phyloP scores from a whole-genome alignment of 139 green algal genomes.

The Spirogloea muscicola region DNA sequence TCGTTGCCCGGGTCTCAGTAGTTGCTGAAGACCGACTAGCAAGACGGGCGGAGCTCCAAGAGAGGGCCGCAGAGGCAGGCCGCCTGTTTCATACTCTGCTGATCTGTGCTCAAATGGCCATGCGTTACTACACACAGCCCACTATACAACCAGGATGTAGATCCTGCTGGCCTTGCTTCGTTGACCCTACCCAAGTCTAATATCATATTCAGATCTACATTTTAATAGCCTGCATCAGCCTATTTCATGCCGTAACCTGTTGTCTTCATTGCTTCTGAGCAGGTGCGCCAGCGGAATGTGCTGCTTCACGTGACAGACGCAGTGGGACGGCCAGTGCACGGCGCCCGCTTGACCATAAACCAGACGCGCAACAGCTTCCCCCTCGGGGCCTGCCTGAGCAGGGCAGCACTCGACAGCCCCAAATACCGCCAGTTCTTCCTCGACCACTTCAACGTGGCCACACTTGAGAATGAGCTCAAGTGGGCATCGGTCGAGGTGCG shows the following conservation, averaged over 20 bases:
- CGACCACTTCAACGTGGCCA: slow-evolving; percentile 19
- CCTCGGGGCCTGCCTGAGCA: slow-evolving; percentile 24
- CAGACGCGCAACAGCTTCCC: slow-evolving; percentile 32
- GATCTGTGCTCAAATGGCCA: slow-evolving; percentile 2
- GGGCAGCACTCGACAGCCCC: slow-evolving; percentile 13
- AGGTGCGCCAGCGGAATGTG: slow-evolving; percentile 21
- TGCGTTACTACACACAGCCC: background rate
- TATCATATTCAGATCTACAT: background rate
- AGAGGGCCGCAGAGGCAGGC: slow-evolving; percentile 8
- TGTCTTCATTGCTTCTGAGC: no score
- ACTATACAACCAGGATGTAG: background rate
- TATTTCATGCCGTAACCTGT: background rate
- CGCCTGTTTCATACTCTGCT: no score
- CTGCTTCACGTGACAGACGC: background rate
- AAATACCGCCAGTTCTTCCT: slow-evolving; percentile 20
- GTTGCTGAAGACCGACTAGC: slow-evolving; percentile 4
- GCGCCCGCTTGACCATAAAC: slow-evolving; percentile 12
- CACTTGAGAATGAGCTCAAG: slow-evolving; percentile 46
- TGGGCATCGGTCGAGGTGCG: slow-evolving; percentile 22
- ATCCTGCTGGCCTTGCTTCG: background rate
- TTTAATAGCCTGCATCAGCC: background rate
- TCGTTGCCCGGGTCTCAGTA: slow-evolving; percentile 17
- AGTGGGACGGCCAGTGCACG: background rate
- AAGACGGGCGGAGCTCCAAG: background rate
- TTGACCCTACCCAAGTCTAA: background rate